Evolutionary conservation across 1,139 yeast genomes (phyloP), one percentile per base, ranked within the genome.

Genomic region (Kluyveromyces sp.): DNA sequence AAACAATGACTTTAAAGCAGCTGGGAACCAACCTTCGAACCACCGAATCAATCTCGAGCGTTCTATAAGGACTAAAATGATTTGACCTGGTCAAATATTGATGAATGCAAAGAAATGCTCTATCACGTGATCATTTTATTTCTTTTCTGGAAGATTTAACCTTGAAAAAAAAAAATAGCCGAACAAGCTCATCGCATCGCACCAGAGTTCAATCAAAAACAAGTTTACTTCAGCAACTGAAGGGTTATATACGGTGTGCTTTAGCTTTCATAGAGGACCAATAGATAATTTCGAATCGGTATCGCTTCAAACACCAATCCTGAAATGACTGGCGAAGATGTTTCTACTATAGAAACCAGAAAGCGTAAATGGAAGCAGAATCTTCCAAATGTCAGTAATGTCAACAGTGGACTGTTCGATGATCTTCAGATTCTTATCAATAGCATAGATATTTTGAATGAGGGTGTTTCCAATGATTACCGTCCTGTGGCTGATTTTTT

Each of bases 401-500:
- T 59, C 10, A 64, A 62, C 32, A 56, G 57, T 49, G 60, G 59
- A 28, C 48, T 57, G 3, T 52, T 61, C n/a, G 66, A 63, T 8
- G 55, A 52, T 25, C 47, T 64, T 21, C 56, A 58, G 25, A 48
- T 35, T 3, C 45, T 62, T 7, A 37, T 61, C 10, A 41, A 49
- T 5, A 31, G 34, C n/a, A 47, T 50, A 26, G 48, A 48, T 36
- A 48, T 64, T 29, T 52, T 55, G 15, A 47, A 46, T 15, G 51
- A 54, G n/a, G 51, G 45, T 4, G 61, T 49, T 26, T 48, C 59
- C 4, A 50, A 53, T 25, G 56, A 66, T 47, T 55, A 53, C 29
- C 52, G 51, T 21, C 61, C 60, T 3, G 47, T 70, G 39, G 50
- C 58, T 25, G 52, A 57, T 6, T 70, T 70, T 50, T 57, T 66